phyloP scores from a whole-genome alignment of 768 basidiomycete genomes.

The Boletus reticulatus region DNA sequence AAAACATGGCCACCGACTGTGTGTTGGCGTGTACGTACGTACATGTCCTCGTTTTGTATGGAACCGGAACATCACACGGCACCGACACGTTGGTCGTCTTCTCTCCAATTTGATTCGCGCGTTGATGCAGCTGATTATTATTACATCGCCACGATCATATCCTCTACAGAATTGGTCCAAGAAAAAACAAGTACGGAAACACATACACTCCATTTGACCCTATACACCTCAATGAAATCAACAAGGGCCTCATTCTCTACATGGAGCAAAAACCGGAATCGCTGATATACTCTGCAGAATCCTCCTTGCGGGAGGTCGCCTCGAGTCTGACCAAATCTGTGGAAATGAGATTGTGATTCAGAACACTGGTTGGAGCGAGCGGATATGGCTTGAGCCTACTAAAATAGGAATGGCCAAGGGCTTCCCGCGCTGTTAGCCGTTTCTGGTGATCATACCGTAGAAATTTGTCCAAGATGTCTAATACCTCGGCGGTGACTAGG shows the following conservation, averaged over 20 bases:
- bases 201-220: slow-evolving; percentile 6
- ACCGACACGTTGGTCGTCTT: slow-evolving; percentile 28
- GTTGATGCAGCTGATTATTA: slow-evolving; percentile 11
- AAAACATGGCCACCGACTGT: slow-evolving; percentile 17
- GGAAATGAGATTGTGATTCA: slow-evolving; percentile 23
- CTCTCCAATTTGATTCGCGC: slow-evolving; percentile 16
- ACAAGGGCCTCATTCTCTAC: slow-evolving; percentile 10
- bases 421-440: slow-evolving; percentile 64
- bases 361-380: slow-evolving; percentile 13
- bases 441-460: slow-evolving; percentile 70
- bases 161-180: slow-evolving; percentile 7
- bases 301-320: slow-evolving; percentile 40
- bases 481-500: slow-evolving; percentile 57
- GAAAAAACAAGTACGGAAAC: slow-evolving; percentile 4
- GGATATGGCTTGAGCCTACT: slow-evolving; percentile 37
- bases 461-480: slow-evolving; percentile 66
- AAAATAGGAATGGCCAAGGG: slow-evolving; percentile 66
- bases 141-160: slow-evolving; percentile 12
- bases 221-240: not conserved
- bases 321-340: slow-evolving; percentile 49
- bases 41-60: slow-evolving; percentile 28
- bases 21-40: slow-evolving; percentile 29
- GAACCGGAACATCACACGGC: slow-evolving; percentile 10
- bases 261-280: slow-evolving; percentile 50
- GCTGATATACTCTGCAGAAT: slow-evolving; percentile 41